A percentile compares a stretch with the other conserved stretches of the same genome.
phyloP scores from a whole-genome alignment of 1,139 yeast species.

The Hyphopichia pseudoburtonii region DNA sequence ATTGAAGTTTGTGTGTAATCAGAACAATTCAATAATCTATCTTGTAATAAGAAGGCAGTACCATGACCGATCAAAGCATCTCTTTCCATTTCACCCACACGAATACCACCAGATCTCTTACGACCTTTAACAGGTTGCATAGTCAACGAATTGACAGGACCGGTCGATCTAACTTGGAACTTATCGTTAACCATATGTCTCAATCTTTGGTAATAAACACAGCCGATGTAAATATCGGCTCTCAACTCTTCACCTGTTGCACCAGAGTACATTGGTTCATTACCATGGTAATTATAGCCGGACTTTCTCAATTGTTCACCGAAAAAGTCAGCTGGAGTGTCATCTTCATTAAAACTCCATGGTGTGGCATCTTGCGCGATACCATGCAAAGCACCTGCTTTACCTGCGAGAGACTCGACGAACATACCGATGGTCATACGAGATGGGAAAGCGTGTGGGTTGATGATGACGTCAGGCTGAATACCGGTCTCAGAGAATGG shows the following conservation, averaged over 20 bases:
- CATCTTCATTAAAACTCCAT: constrained; percentile 88
- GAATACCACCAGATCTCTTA: constrained; percentile 98
- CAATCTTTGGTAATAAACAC: constrained; percentile 94
- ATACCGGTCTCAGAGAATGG: constrained; percentile 93
- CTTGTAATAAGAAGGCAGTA: constrained; percentile 93
- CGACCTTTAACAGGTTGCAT: constrained; percentile 99
- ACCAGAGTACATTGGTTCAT: constrained; percentile 97
- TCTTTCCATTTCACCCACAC: constrained; percentile 99
- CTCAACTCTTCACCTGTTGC: constrained; percentile 96
- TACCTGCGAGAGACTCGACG: constrained; percentile 96
- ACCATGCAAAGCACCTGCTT: constrained; percentile 92
- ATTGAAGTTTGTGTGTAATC: constrained; percentile 91
- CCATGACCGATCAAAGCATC: constrained; percentile 99
- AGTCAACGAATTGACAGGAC: constrained; percentile 94
- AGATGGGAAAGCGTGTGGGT: constrained; percentile 99
- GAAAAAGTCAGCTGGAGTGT: constrained; percentile 94
- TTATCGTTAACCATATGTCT: constrained; percentile 99
- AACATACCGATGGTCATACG: constrained; percentile 99
- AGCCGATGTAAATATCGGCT: constrained; percentile 97
- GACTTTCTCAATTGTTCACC: constrained; percentile 86
- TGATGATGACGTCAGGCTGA: constrained; percentile 94
- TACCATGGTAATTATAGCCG: constrained; percentile 94
- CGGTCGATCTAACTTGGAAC: constrained; percentile 98
- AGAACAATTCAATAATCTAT: constrained; percentile 90
- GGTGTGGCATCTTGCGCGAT: constrained; percentile 98